Evolutionary conservation across 1,284 basidiomycete genomes (phyloP), one percentile per base, ranked within the genome.

Genomic region (Ceratobasidium sp.): DNA sequence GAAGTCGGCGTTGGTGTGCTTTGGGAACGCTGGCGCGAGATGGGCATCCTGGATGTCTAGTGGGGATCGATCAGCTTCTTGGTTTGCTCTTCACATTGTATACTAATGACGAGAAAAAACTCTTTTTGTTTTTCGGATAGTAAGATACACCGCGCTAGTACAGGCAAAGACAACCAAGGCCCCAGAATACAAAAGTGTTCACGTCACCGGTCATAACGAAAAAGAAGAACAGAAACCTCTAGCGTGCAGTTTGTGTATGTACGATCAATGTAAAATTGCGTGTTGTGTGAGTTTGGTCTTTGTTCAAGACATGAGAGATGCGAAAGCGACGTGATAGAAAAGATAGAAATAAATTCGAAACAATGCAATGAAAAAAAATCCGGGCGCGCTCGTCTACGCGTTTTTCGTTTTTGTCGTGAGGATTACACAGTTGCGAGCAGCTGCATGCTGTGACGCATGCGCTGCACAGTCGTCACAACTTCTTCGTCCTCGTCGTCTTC

Each of bases 11-110:
- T 86, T 1, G 84, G 84, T 43, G 83, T 84, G 76, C 78, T 87
- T 74, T 83, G 84, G 39, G 85, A 86, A 64, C 81, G 80, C 49
- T 87, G 86, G 86, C 81, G 84, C 37, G 84, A 86, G 74, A 83
- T 86, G 82, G 84, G 83, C 16, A 83, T 85, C 34, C 76, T 87
- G 61, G 84, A 85, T 24, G 51, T 49, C 22, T 65, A 65, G 19
- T 19, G 22, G 27, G 53, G 14, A 5, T 37, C 16, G 29, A 34
- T 19, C 11, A 31, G 54, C 14, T 34, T 58, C 14, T 27, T 11
- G 37, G 27, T 46, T 27, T 6, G 22, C 19, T 13, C 3, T 39
- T 34, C 19, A 16, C 29, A 8, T n/a, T 46, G 41, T 46, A 62
- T 39, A 43, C 9, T 58, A 58, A 58, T 58, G 29, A 54, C 27